Percentiles rank a stretch among this genome's conserved stretches.
Evolutionary conservation across 805 yeast genomes (phyloP).

Genomic region (Brettanomyces anomalus): DNA sequence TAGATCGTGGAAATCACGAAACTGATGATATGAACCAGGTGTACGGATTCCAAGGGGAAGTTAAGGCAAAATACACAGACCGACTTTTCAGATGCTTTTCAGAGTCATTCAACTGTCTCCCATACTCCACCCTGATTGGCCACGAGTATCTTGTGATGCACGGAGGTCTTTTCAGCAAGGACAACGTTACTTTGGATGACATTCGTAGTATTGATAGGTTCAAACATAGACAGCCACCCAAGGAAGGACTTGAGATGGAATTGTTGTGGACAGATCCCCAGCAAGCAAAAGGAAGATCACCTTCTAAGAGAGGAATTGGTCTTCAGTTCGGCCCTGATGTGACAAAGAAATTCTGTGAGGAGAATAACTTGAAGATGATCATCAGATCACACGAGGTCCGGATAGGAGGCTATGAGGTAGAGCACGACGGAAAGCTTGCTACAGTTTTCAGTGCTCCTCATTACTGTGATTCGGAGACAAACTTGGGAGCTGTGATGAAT

Average conservation of each 20-base stretch:
- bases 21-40: conserved; percentile 94
- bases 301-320: conserved; percentile 92
- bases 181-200: conserved; percentile 61
- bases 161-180: conserved; percentile 87
- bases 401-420: conserved; percentile 80
- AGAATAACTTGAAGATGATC: conserved; percentile 65
- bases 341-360: conserved; percentile 66
- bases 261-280: conserved; percentile 97
- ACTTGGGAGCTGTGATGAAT: conserved; percentile 83
- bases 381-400: conserved; percentile 95
- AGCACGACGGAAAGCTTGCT: conserved; percentile 76
- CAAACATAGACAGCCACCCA: conserved; percentile 68
- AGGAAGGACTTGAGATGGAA: conserved; percentile 92
- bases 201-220: conserved; percentile 65
- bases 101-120: conserved; percentile 78
- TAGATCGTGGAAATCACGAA: conserved; percentile 96
- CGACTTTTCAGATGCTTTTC: conserved; percentile 74
- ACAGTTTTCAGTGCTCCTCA: conserved; percentile 99
- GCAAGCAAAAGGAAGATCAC: conserved; percentile 62
- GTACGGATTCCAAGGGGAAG: conserved; percentile 94
- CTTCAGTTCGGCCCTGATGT: conserved; percentile 96
- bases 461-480: conserved; percentile 89
- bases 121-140: conserved; percentile 77
- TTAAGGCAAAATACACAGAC: conserved; percentile 81
- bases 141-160: conserved; percentile 81